Conservation (phyloP, 2,329 filamentous ascomycete genomes). For the Arthrobotrys megalospora region DNA sequence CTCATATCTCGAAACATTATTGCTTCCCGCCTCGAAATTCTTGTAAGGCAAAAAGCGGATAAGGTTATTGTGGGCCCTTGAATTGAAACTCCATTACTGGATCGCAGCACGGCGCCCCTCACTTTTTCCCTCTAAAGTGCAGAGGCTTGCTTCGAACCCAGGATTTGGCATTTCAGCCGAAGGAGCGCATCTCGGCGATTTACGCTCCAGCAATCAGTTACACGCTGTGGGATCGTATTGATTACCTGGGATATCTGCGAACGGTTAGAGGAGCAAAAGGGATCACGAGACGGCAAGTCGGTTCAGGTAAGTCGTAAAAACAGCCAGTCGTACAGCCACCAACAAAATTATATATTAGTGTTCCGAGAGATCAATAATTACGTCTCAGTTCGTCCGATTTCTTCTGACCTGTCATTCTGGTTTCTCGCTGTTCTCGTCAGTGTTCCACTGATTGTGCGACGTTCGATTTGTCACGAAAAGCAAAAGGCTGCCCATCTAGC, state of each 20-base stretch:
- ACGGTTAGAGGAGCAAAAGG: conserved; percentile 34
- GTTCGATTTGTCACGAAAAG: conserved; percentile 56
- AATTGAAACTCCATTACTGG: conserved; percentile 24
- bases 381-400: conserved; percentile 27
- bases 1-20: conserved; percentile 41
- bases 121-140: conserved; percentile 17
- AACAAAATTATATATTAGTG: background rate
- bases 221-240: conserved; percentile 16
- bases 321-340: conserved; percentile 48
- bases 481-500: conserved; percentile 29
- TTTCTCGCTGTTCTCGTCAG: conserved; percentile 38
- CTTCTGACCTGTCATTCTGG: conserved; percentile 43
- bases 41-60: conserved; percentile 48
- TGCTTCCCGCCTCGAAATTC: conserved; percentile 32
- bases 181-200: conserved; percentile 61
- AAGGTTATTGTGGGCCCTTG: conserved; percentile 28
- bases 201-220: conserved; percentile 37
- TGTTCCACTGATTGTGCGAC: conserved; percentile 47
- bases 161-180: conserved; percentile 60
- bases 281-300: conserved; percentile 57
- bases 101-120: conserved; percentile 49
- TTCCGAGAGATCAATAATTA: conserved; percentile 28
- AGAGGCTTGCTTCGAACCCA: conserved; percentile 37
- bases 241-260: conserved; percentile 42
- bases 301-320: conserved; percentile 56